Base-by-base conservation (phyloP, 345 rosid genomes). In the Citrus unshiu region DNA sequence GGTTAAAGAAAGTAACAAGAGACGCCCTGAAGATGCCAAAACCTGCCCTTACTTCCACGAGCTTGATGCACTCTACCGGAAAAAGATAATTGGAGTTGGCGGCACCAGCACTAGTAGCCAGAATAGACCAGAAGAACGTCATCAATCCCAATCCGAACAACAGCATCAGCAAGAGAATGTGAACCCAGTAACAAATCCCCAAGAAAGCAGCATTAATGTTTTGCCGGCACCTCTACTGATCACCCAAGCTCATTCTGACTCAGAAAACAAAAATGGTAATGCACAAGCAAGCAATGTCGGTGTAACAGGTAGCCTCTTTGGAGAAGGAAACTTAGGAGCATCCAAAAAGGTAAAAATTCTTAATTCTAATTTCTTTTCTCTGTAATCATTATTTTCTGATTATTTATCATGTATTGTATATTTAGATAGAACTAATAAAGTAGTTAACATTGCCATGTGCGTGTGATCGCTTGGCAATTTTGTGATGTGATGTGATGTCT, bases 21-120 rank as follows among this genome's bases (percentile, higher is more conserved):
- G 82, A 83, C 91, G 98, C 59, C 93, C 93, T n/a, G 92, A 89
- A 70, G 98, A 92, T 79, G 93, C 95, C 75, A 93, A 93, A 75
- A 93, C 98, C 6, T 93, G 98, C 80, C 98, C 98, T 49, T 93
- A 93, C 76, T 93, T 92, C 83, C 90, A 93, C 57, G 89, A 91
- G 9, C 98, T 93, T 6, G 97, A 93, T 75, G 91, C 88, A 64
- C 90, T 93, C 13, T 88, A 93, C 82, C 87, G 82, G 76, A 86
- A 84, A 83, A 93, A 86, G 86, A 82, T 79, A 68, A 73, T 90
- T 22, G 88, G 85, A 60, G 74, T 73, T 25, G 72, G 77, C 58
- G 73, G 70, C 71, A 49, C 75, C 70, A 68, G 75, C 62, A 16
- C 35, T 37, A 62, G 78, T 66, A 66, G 58, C 78, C 87, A 75